These are phyloP conservation scores for Echria macrotheca DNA, from an alignment of 495 filamentous ascomycete species.

Conservation along the genomic window DNA sequence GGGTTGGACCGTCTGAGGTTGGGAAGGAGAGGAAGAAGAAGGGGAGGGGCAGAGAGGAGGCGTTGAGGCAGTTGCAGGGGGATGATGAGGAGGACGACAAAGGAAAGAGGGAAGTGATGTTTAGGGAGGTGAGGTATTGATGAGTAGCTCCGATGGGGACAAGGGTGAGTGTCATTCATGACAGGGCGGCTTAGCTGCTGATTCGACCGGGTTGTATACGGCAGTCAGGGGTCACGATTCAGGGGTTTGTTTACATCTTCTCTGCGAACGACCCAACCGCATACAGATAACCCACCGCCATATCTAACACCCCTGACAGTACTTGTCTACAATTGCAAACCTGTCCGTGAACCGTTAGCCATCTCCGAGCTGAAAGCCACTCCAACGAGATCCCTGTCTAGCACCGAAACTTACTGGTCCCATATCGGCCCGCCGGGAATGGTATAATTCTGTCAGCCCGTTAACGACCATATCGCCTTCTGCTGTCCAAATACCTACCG, in stretches of 20 bases:
- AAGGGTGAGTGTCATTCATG: no score
- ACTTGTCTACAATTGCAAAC: slow-evolving; percentile 28
- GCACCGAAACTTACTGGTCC: slow-evolving; percentile 33
- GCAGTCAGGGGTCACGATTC: no score
- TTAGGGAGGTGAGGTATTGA: neutral
- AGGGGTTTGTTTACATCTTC: no score
- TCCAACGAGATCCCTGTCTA: neutral
- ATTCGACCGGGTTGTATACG: no score
- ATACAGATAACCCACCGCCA: no score
- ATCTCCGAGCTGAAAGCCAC: slow-evolving; percentile 7
- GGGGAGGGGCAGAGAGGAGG: slow-evolving; percentile 6
- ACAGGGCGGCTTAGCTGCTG: no score
- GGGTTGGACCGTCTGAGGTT: slow-evolving; percentile 15
- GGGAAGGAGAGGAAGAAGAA: neutral
- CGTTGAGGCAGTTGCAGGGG: slow-evolving; percentile 18
- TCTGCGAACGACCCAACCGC: no score
- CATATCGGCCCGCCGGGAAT: slow-evolving; percentile 43
- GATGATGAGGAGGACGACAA: neutral
- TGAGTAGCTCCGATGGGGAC: no score
- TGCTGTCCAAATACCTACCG: slow-evolving; percentile 25
- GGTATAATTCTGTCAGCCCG: slow-evolving; percentile 36
- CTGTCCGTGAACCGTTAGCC: neutral
- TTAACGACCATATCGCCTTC: no score
- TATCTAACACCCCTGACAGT: slow-evolving; percentile 23
- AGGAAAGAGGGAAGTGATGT: neutral